phyloP scores from a whole-genome alignment of 108 stramenopile species.

The Craspedostauros australis region DNA sequence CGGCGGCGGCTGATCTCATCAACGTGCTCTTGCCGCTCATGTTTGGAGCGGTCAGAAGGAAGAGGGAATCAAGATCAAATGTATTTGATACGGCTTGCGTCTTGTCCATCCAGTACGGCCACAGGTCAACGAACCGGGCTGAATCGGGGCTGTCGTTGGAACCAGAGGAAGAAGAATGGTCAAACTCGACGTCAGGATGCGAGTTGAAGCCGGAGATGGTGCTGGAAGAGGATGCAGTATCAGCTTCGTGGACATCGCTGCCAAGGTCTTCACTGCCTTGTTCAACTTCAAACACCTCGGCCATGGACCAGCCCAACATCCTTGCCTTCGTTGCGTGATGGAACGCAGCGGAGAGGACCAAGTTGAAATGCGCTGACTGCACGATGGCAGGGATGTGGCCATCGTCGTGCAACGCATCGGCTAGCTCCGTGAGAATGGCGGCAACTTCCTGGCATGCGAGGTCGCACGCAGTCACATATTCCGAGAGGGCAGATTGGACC shows the following conservation, averaged over 20 bases:
- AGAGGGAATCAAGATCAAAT: conserved; percentile 66
- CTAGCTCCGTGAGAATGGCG: conserved; percentile 42
- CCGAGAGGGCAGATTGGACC: conserved; percentile 63
- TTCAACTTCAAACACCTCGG: conserved; percentile 40
- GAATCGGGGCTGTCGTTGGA: conserved; percentile 8
- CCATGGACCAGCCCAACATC: conserved; percentile 56
- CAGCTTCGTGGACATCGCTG: conserved; percentile 3
- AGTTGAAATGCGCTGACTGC: conserved; percentile 71
- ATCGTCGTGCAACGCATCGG: conserved; percentile 40
- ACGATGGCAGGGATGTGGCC: conserved; percentile 72
- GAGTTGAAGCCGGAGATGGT: no score
- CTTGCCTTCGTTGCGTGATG: conserved; percentile 72
- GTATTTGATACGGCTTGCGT: conserved; percentile 58
- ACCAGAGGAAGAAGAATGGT: no score
- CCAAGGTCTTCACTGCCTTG: no score
- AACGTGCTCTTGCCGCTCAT: conserved; percentile 94
- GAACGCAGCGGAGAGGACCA: conserved; percentile 64
- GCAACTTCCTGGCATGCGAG: conserved; percentile 45
- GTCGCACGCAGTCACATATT: conserved; percentile 64
- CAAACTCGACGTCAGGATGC: neutral
- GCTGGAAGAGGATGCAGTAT: neutral
- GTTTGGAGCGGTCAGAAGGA: conserved; percentile 95
- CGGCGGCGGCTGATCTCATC: conserved; percentile 89
- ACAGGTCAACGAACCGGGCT: conserved; percentile 48
- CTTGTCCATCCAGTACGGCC: conserved; percentile 86